These are phyloP conservation scores for Solanum chmielewskii DNA, from an alignment of 257 asterid species.

Conservation along the genomic window DNA sequence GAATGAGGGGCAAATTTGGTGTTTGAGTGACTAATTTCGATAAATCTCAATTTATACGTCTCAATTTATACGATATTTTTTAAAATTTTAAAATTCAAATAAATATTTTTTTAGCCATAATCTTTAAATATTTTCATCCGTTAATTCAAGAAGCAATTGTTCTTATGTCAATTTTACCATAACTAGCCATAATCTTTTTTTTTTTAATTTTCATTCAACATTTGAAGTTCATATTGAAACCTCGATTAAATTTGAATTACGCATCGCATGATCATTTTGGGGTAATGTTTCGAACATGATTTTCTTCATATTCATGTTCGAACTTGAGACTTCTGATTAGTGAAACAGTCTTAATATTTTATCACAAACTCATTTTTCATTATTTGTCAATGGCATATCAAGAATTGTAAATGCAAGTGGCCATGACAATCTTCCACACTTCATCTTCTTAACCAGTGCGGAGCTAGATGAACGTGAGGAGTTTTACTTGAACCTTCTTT, in stretches of 20 bases:
- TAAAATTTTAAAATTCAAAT: rapidly evolving
- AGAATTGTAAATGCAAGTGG: neutral
- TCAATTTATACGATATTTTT: neutral
- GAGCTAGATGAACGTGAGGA: neutral
- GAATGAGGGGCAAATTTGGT: neutral
- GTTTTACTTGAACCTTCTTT: no score
- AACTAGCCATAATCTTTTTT: no score
- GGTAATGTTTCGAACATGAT: rapidly evolving
- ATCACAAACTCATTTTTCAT: no score
- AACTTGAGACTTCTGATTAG: neutral
- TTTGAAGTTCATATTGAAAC: rapidly evolving
- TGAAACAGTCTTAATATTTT: no score
- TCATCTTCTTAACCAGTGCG: rapidly evolving
- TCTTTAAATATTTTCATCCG: no score
- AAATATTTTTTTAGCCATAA: no score
- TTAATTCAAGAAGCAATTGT: no score
- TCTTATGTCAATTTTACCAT: no score
- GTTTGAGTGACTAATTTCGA: neutral
- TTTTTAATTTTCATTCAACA: no score
- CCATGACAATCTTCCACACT: neutral
- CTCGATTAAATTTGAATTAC: rapidly evolving
- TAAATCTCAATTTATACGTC: no score
- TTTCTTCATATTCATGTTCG: rapidly evolving
- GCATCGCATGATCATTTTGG: rapidly evolving
- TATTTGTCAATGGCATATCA: neutral